These are phyloP conservation scores for Podaxis sp. DNA, from an alignment of 768 basidiomycete genomes.

Conservation along the genomic window DNA sequence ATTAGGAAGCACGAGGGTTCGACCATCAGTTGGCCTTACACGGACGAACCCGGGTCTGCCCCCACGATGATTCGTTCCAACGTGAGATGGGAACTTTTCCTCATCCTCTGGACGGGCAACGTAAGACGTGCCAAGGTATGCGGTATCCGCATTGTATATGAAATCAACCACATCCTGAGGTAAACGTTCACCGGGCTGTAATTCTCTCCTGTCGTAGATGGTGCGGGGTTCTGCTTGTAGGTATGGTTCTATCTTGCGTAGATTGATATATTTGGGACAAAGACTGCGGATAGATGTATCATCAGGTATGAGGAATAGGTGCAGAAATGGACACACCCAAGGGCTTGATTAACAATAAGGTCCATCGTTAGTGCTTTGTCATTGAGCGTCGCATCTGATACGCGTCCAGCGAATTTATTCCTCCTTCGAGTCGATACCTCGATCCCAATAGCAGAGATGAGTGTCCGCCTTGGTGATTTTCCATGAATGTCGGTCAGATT, in stretches of 20 bases:
- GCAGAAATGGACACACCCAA: conserved; percentile 44
- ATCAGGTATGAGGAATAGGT: background rate
- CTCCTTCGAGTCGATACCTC: conserved; percentile 56
- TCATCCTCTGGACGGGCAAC: conserved; percentile 38
- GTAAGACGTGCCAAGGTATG: conserved; percentile 57
- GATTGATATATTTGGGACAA: conserved; percentile 69
- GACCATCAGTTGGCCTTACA: conserved; percentile 49
- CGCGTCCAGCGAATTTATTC: conserved; percentile 60
- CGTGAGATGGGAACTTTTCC: conserved; percentile 48
- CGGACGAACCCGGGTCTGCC: conserved; percentile 62
- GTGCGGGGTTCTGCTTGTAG: conserved; percentile 39
- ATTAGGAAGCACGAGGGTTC: conserved; percentile 58
- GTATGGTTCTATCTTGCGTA: conserved; percentile 48
- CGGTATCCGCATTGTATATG: conserved; percentile 49
- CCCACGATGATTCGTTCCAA: conserved; percentile 65
- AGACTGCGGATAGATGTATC: conserved; percentile 37
- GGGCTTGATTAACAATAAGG: conserved; percentile 49
- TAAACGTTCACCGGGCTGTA: conserved; percentile 39
- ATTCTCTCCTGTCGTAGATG: conserved; percentile 29
- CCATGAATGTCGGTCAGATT: conserved; percentile 27
- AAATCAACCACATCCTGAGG: conserved; percentile 49
- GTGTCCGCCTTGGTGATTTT: conserved; percentile 19
- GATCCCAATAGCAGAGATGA: conserved; percentile 61
- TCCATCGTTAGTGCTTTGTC: conserved; percentile 27
- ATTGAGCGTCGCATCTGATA: conserved; percentile 24